Evolutionary conservation across 192 early-diverging fungal genomes (phyloP).

Genomic region (Thamnidium elegans): DNA sequence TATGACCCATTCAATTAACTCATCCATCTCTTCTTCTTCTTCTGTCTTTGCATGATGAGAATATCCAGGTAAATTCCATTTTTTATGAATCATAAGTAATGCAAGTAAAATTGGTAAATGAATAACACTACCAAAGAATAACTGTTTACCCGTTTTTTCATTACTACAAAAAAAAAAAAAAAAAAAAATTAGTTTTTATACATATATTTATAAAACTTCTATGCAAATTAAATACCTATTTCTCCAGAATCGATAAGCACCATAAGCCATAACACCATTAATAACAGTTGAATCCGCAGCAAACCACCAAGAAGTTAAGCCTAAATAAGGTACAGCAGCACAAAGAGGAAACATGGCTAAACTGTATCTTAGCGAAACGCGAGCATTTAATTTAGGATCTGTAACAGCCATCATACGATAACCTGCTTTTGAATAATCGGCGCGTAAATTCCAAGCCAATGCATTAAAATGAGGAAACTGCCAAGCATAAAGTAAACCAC

Average conservation of each 20-base stretch:
- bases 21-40: constrained; percentile 24
- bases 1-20: constrained; percentile 1
- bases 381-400: constrained; percentile 83
- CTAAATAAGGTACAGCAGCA: constrained; percentile 58
- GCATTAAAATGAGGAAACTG: constrained; percentile 99
- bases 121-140: constrained; percentile 90
- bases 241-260: constrained; percentile 77
- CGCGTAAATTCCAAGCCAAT: constrained; percentile 83
- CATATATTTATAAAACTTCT: too few relatives aligned
- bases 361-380: constrained; percentile 82
- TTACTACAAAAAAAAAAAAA: constrained; percentile 35
- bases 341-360: constrained; percentile 72
- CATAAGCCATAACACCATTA: constrained; percentile 70
- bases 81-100: constrained; percentile 89
- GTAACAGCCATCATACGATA: constrained; percentile 94
- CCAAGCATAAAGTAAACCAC: constrained; percentile 87
- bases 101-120: constrained; percentile 85
- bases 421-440: constrained; percentile 96
- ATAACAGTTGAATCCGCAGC: constrained; percentile 69
- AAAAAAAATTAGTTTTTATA: not conserved
- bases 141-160: constrained; percentile 77
- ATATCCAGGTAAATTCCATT: not conserved
- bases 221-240: not conserved
- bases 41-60: not conserved
- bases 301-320: constrained; percentile 78